Conservation (phyloP, 164 flowering plant genomes). For the Nymphaea thermarum region DNA sequence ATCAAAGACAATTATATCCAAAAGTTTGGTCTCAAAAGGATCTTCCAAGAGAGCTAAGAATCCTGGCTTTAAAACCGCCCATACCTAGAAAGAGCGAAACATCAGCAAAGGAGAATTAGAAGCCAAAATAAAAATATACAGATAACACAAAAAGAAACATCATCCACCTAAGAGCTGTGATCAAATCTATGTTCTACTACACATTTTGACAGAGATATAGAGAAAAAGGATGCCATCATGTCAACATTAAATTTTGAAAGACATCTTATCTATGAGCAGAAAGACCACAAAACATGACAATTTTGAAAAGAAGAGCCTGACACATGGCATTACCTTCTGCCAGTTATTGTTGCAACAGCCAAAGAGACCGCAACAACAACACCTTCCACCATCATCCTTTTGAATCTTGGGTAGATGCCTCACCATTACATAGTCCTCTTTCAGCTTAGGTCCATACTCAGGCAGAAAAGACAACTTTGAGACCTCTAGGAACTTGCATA, state of each 20-base stretch:
- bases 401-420: slow-evolving; percentile 72
- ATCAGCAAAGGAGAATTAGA: neutral
- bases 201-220: no score
- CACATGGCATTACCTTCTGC: slow-evolving; percentile 68
- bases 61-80: slow-evolving; percentile 99
- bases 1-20: slow-evolving; percentile 93
- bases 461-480: slow-evolving; percentile 87
- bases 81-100: slow-evolving; percentile 42
- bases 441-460: slow-evolving; percentile 94
- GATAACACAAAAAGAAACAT: no score
- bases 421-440: slow-evolving; percentile 94
- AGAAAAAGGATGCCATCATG: no score
- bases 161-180: no score
- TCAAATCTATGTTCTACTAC: no score
- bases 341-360: slow-evolving; percentile 87
- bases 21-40: slow-evolving; percentile 71
- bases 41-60: slow-evolving; percentile 82
- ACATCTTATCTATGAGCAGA: no score
- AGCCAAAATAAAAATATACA: neutral
- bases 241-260: no score
- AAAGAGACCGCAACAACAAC: slow-evolving; percentile 60
- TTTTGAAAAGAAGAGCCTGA: neutral
- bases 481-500: slow-evolving; percentile 93
- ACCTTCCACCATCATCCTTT: slow-evolving; percentile 35
- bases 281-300: no score